Conservation (phyloP, 2,329 filamentous ascomycete species). For the Diaporthe citriasiana region DNA sequence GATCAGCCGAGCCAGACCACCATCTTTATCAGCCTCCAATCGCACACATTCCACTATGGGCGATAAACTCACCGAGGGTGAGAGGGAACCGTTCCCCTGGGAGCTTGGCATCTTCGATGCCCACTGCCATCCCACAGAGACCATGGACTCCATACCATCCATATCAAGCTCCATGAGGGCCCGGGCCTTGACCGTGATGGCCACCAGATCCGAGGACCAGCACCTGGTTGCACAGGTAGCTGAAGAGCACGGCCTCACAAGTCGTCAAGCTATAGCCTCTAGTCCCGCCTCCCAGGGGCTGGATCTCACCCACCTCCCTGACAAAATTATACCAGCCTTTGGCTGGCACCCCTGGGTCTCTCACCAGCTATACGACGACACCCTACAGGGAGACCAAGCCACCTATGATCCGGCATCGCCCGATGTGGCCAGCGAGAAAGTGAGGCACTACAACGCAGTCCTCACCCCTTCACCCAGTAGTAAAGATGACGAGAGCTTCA, state of each 20-base stretch:
- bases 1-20: not conserved
- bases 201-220: constrained; percentile 82
- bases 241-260: constrained; percentile 63
- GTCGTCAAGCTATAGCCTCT: constrained; percentile 41
- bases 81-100: constrained; percentile 72
- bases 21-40: not conserved
- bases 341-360: constrained; percentile 93
- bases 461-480: constrained; percentile 65
- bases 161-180: constrained; percentile 75
- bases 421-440: constrained; percentile 56
- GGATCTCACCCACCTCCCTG: constrained; percentile 45
- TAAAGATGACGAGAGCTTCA: constrained; percentile 59
- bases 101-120: constrained; percentile 80
- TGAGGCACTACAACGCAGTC: constrained; percentile 75
- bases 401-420: constrained; percentile 53
- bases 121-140: constrained; percentile 89
- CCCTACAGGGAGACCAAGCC: constrained; percentile 46
- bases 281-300: not conserved
- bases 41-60: constrained; percentile 7
- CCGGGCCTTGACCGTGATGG: constrained; percentile 79
- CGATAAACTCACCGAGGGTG: constrained; percentile 34
- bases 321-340: constrained; percentile 75
- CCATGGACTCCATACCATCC: constrained; percentile 70
- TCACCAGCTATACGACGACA: constrained; percentile 79
- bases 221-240: constrained; percentile 76